Evolutionary conservation across 208 protist species (phyloP).

Genomic region (Trypanosoma theileri): DNA sequence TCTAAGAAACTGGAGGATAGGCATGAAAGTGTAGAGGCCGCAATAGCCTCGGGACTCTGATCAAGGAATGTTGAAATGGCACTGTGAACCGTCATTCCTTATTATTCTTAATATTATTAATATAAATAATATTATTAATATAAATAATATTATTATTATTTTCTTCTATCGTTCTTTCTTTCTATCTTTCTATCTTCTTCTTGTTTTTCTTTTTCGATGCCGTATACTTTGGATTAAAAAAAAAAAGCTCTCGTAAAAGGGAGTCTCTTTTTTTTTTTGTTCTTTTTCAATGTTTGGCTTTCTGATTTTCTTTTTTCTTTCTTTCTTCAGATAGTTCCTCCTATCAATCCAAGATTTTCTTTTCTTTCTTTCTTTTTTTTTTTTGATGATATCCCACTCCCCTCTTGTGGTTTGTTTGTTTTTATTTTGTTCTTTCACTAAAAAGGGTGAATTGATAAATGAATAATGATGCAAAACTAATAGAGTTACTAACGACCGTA

Average conservation of each 20-base stretch:
- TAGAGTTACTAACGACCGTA: no score
- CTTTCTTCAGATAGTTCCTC: neutral
- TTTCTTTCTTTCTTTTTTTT: no score
- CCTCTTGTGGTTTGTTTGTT: no score
- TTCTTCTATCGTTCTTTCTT: neutral
- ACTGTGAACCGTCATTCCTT: conserved; percentile 40
- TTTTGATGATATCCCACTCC: no score
- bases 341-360: neutral
- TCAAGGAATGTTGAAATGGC: conserved; percentile 62
- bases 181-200: neutral
- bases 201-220: neutral
- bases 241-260: no score
- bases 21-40: conserved; percentile 58
- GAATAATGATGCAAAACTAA: no score
- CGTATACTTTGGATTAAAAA: neutral
- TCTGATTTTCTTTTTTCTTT: neutral
- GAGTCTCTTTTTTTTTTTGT: no score
- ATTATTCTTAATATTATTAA: conserved; percentile 6
- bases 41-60: conserved; percentile 40
- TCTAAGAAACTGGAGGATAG: conserved; percentile 50
- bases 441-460: no score
- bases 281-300: neutral
- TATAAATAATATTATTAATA: neutral
- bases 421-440: no score
- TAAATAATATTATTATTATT: no score